Percentiles rank a stretch among this genome's conserved stretches.
phyloP scores from a whole-genome alignment of 2,329 filamentous ascomycete species.

The Lasiodiplodia sp. region DNA sequence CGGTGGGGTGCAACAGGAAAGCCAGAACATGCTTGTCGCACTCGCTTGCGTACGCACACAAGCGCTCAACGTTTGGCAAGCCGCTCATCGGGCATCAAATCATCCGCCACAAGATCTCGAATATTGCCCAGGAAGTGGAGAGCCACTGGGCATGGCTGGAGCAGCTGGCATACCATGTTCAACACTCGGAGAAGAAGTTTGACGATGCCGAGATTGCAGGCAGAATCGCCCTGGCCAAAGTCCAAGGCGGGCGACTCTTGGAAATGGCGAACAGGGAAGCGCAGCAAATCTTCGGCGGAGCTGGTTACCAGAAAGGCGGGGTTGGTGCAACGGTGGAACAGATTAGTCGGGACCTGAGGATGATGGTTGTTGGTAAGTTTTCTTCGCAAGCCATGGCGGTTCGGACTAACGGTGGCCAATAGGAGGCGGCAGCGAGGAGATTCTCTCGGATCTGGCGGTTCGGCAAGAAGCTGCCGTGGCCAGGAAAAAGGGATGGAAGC shows the following conservation, averaged over 20 bases:
- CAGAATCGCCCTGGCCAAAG: constrained; percentile 54
- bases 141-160: constrained; percentile 68
- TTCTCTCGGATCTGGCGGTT: constrained; percentile 61
- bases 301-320: constrained; percentile 59
- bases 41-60: constrained; percentile 60
- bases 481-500: constrained; percentile 54
- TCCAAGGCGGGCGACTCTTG: constrained; percentile 58
- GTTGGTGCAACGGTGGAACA: constrained; percentile 60
- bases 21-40: constrained; percentile 64
- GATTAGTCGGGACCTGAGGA: constrained; percentile 60
- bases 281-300: constrained; percentile 63
- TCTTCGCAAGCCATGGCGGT: no score
- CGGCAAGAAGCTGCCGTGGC: constrained; percentile 54
- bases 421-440: constrained; percentile 61
- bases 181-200: constrained; percentile 51
- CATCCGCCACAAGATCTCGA: constrained; percentile 67
- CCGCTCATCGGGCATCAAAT: constrained; percentile 65
- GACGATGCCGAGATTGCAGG: constrained; percentile 49
- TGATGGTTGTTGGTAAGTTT: constrained; percentile 50
- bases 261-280: constrained; percentile 61
- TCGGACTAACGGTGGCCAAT: neutral
- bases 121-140: constrained; percentile 66
- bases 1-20: constrained; percentile 64
- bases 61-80: constrained; percentile 65
- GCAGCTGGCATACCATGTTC: constrained; percentile 64